Percentiles rank a stretch among this genome's conserved stretches.
phyloP scores from a whole-genome alignment of 192 early-diverging fungal species.

The Linderina pennispora region DNA sequence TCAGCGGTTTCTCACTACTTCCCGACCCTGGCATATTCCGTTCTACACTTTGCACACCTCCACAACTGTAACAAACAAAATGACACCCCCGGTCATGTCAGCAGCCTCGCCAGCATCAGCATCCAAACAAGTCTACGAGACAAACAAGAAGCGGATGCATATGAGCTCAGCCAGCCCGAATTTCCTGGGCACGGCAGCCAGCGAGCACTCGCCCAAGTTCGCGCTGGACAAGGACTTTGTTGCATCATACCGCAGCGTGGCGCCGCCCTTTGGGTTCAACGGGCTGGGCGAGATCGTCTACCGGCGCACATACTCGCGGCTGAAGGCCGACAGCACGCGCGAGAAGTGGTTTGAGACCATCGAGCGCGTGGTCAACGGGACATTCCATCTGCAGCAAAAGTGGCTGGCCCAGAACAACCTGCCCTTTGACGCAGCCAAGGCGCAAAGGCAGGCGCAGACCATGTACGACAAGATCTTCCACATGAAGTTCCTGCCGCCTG shows the following conservation, averaged over 20 bases:
- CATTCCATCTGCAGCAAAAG: conserved; percentile 44
- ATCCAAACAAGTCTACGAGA: too few species aligned
- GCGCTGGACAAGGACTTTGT: conserved; percentile 5
- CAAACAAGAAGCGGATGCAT: too few species aligned
- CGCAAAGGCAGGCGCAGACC: conserved; percentile 38
- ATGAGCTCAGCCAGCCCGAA: too few species aligned
- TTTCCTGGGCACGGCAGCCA: too few species aligned
- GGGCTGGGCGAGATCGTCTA: conserved; percentile 49
- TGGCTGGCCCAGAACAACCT: conserved; percentile 25
- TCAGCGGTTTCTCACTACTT: too few species aligned
- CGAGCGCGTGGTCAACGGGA: conserved; percentile 46
- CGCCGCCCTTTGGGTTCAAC: conserved; percentile 47
- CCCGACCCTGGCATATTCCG: too few species aligned
- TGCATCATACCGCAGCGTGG: background rate
- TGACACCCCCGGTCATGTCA: too few species aligned
- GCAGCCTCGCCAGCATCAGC: too few species aligned
- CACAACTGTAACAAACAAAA: too few species aligned
- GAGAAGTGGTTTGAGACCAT: conserved; percentile 48
- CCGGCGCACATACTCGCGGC: conserved; percentile 40
- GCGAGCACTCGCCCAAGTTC: background rate
- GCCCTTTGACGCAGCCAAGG: conserved; percentile 25
- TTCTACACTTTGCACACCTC: too few species aligned
- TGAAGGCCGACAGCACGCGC: conserved; percentile 18
- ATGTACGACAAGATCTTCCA: conserved; percentile 48
- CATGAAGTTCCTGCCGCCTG: conserved; percentile 50